A percentile compares a stretch with the other conserved stretches of the same genome.
These are phyloP conservation scores for Phoma sp. DNA, from an alignment of 2,329 filamentous ascomycete genomes.

Conservation along the genomic window DNA sequence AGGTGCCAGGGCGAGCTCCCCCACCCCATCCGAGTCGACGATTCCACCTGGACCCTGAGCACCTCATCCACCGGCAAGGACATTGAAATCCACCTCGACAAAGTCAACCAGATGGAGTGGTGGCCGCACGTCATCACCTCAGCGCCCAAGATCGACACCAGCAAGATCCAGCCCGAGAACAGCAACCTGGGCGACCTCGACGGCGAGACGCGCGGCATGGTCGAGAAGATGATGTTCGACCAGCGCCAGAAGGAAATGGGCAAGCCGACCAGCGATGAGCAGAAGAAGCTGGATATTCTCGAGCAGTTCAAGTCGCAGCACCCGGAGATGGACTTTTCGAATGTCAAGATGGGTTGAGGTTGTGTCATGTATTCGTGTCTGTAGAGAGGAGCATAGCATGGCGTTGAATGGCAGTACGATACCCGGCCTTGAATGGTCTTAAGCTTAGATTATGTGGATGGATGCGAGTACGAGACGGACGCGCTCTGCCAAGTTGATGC, in stretches of 20 bases:
- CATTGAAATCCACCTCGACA: slow-evolving; percentile 89
- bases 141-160: slow-evolving; percentile 91
- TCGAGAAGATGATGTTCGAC: slow-evolving; percentile 99
- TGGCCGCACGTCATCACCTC: slow-evolving; percentile 89
- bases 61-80: slow-evolving; percentile 68
- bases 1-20: slow-evolving; percentile 77
- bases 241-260: slow-evolving; percentile 96
- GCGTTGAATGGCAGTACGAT: slow-evolving; percentile 2
- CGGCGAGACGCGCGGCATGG: slow-evolving; percentile 93
- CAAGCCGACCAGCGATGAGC: slow-evolving; percentile 87
- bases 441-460: not conserved
- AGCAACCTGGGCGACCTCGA: slow-evolving; percentile 91
- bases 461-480: not conserved
- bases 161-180: slow-evolving; percentile 92
- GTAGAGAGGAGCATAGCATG: not conserved
- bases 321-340: slow-evolving; percentile 73
- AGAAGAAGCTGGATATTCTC: slow-evolving; percentile 92
- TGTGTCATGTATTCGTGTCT: not conserved
- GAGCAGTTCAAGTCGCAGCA: slow-evolving; percentile 86
- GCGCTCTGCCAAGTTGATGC: too few species aligned
- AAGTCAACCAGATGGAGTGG: slow-evolving; percentile 97
- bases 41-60: slow-evolving; percentile 92
- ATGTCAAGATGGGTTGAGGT: slow-evolving; percentile 63
- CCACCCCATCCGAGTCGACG: slow-evolving; percentile 78
- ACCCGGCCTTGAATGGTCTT: not conserved